These are phyloP conservation scores for Eucalyptus fibrosa DNA, from an alignment of 345 rosid genomes.

Conservation along the genomic window DNA sequence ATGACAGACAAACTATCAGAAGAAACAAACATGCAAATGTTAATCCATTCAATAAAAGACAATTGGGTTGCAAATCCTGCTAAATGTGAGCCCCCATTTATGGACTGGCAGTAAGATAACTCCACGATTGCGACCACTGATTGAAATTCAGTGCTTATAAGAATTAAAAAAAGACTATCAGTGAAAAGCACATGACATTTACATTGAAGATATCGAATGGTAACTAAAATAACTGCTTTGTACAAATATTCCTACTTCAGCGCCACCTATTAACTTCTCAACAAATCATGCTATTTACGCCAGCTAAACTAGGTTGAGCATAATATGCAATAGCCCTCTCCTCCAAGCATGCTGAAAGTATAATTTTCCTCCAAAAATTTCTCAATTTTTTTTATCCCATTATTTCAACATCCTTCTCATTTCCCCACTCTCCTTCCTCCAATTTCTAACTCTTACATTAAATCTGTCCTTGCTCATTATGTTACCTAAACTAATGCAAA, in stretches of 20 bases:
- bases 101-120: background rate
- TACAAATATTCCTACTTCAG: background rate
- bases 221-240: background rate
- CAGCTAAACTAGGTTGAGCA: background rate
- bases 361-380: background rate
- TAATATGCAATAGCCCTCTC: background rate
- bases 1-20: background rate
- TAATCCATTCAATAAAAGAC: background rate
- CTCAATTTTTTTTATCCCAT: background rate
- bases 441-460: background rate
- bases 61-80: background rate
- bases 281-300: background rate
- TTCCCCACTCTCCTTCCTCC: background rate
- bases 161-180: background rate
- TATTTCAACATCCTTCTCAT: background rate
- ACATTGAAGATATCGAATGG: background rate
- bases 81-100: background rate
- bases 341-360: background rate
- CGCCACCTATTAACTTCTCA: background rate
- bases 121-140: background rate
- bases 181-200: background rate
- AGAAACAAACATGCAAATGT: background rate
- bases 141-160: background rate
- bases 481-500: background rate
- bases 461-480: background rate